Evolutionary conservation across 2,329 filamentous ascomycete genomes (phyloP).

Genomic region (Ceratocystis lukuohia): DNA sequence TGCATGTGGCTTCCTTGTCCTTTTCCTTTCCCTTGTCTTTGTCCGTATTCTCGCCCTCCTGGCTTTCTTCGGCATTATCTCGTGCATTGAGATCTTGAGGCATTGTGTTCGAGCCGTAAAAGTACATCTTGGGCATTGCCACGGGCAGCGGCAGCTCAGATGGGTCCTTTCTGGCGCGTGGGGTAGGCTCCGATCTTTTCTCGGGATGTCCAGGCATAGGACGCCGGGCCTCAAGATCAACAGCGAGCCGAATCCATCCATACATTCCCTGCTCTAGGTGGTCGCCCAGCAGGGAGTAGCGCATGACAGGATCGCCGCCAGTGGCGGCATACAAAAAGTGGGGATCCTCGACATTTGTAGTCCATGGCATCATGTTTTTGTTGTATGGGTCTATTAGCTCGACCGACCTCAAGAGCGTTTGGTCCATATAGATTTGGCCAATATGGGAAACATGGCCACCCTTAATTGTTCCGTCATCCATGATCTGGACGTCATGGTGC

Average conservation of each 20-base stretch:
- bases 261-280: slow-evolving; percentile 38
- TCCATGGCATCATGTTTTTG: slow-evolving; percentile 34
- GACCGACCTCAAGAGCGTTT: slow-evolving; percentile 40
- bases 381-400: slow-evolving; percentile 37
- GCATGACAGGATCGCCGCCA: slow-evolving; percentile 43
- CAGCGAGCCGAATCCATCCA: slow-evolving; percentile 41
- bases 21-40: too few species aligned
- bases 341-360: slow-evolving; percentile 39
- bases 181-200: neutral
- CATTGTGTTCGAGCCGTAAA: slow-evolving; percentile 17
- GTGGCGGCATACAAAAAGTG: slow-evolving; percentile 36
- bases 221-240: slow-evolving; percentile 28
- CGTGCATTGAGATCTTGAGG: slow-evolving; percentile 16
- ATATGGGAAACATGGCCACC: slow-evolving; percentile 40
- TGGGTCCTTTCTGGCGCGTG: slow-evolving; percentile 8
- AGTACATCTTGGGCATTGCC: slow-evolving; percentile 19
- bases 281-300: slow-evolving; percentile 45
- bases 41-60: neutral
- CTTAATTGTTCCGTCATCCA: slow-evolving; percentile 27
- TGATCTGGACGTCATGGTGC: slow-evolving; percentile 28
- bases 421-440: slow-evolving; percentile 52
- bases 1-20: too few species aligned
- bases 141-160: slow-evolving; percentile 14
- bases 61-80: neutral
- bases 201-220: slow-evolving; percentile 14